Evolutionary conservation across 495 filamentous ascomycete genomes (phyloP), one percentile per base, ranked within the genome.

Genomic region (Collariella sp.): DNA sequence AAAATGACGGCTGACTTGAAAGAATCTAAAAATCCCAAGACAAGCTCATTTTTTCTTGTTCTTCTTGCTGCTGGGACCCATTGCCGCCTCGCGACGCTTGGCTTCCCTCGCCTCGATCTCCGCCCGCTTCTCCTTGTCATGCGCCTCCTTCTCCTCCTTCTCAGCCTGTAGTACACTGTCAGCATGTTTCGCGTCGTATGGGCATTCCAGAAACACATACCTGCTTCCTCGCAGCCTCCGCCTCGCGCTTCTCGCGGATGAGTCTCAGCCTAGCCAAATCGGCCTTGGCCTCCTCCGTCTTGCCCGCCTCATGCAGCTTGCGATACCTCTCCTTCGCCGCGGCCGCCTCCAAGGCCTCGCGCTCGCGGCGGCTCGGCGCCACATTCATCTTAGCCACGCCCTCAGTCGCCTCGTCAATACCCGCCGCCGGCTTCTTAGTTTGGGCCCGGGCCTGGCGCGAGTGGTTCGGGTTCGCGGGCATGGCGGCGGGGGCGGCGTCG

Each of bases 241-340:
- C 84, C 67, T 93, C 93, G 34, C 93, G 78, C 75, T 86, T 84
- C 78, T 95, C 87, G 22, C 83, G 78, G 52, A 98, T 87, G 47
- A 91, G 62, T 59, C 74, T 79, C 65, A 98, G 67, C 49, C 93
- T 76, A 46, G 87, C 93, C 63, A 97, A 61, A 76, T 98, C 93
- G n/a, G 89, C 83, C 60, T 85, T 86, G 19, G 91, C 93, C 76
- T 97, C 88, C 50, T 98, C 94, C 36, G 93, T 96, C 79, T 96
- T 96, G 51, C 93, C 93, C 61, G 89, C 89, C 52, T 89, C 89
- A 62, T 98, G 93, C 59, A 97, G 67, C 77, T 96, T 96, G 78
- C 85, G 79, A 64, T 96, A 97, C 50, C 84, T 78, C 76, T 96
- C 91, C 64, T 88, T 88, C 9, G 88, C 88, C 68, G 89, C 86